Evolutionary conservation across 2,329 filamentous ascomycete species (phyloP), one percentile per base, ranked within the genome.

Genomic region (Tetracladium maxilliforme): DNA sequence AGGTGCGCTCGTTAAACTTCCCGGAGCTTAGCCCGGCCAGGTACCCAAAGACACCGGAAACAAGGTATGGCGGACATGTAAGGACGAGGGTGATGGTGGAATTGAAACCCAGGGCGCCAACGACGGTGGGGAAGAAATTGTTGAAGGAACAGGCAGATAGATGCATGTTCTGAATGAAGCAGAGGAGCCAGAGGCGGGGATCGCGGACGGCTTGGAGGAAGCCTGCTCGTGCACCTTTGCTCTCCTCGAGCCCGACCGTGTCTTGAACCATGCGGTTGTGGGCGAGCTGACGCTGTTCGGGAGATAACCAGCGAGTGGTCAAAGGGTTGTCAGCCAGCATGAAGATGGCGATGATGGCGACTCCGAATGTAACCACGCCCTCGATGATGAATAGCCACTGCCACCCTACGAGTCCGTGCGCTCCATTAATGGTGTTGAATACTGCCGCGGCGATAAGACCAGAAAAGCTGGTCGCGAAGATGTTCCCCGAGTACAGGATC

Each of bases 121-220:
- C 52, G 2, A 57, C 53, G 3, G 54, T 52, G 1, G 52, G 52
- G 31, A 59, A 52, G 39, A 52, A 51, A 39, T 44, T 52, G 34
- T 55, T 51, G 42, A 57, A 59, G 2, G 46, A 48, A 21, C 51
- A 52, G 13, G 52, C 52, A 6, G 49, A 49, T 22, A 58, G 37
- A 36, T 57, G 54, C 35, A 54, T 46, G 35, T 61, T 57, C 32
- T 61, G 55, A 37, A 61, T 54, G 31, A 58, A 45, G 6, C 41
- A 42, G 22, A 59, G 43, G 6, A 58, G 37, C 37, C 51, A 58
- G 7, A 58, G 35, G 21, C 48, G 43, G 7, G 31, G 31, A 14
- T 33, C 33, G 15, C 35, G 34, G 10, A 46, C 33, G 14, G 49
- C 48, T 22, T 44, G 42, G 32, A 49, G 48, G 24, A 58, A 44